Evolutionary conservation across 2,329 filamentous ascomycete species (phyloP).

Genomic region (Fusarium redolens): DNA sequence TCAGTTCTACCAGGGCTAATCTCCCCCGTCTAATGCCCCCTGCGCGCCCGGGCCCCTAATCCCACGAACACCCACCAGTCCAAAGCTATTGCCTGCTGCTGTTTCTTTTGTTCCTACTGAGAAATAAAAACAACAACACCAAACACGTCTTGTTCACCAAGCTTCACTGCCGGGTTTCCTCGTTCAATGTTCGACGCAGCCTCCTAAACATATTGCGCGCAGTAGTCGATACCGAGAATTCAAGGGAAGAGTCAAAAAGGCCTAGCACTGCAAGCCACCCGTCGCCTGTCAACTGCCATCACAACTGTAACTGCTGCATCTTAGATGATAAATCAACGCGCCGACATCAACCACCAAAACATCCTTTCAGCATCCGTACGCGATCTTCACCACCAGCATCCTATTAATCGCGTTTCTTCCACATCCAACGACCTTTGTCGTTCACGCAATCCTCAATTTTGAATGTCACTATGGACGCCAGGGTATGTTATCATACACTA

Average conservation of each 20-base stretch:
- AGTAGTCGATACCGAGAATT: slow-evolving; percentile 13
- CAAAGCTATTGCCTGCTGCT: slow-evolving; percentile 26
- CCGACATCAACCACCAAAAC: slow-evolving; percentile 16
- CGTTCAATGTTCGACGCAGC: neutral
- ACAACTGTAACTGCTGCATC: slow-evolving; percentile 26
- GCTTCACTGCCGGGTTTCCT: slow-evolving; percentile 4
- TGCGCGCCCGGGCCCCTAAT: slow-evolving; percentile 45
- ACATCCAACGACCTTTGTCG: slow-evolving; percentile 26
- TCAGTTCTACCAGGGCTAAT: slow-evolving; percentile 38
- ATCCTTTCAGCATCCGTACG: slow-evolving; percentile 26
- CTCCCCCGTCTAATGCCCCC: slow-evolving; percentile 41
- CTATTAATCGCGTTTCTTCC: slow-evolving; percentile 38
- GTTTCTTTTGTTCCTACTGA: slow-evolving; percentile 22
- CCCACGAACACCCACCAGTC: slow-evolving; percentile 36
- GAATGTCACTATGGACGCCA: slow-evolving; percentile 49
- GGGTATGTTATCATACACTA: slow-evolving; percentile 45
- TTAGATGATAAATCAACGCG: slow-evolving; percentile 38
- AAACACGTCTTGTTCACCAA: slow-evolving; percentile 22
- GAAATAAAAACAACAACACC: slow-evolving; percentile 36
- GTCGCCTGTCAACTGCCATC: slow-evolving; percentile 6
- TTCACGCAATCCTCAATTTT: slow-evolving; percentile 25
- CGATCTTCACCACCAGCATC: slow-evolving; percentile 17
- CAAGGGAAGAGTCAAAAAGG: neutral
- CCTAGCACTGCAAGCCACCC: slow-evolving; percentile 10
- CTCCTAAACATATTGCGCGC: slow-evolving; percentile 14